Evolutionary conservation across 2,329 filamentous ascomycete genomes (phyloP), one percentile per base, ranked within the genome.

Genomic region (Akanthomyces lecanii): DNA sequence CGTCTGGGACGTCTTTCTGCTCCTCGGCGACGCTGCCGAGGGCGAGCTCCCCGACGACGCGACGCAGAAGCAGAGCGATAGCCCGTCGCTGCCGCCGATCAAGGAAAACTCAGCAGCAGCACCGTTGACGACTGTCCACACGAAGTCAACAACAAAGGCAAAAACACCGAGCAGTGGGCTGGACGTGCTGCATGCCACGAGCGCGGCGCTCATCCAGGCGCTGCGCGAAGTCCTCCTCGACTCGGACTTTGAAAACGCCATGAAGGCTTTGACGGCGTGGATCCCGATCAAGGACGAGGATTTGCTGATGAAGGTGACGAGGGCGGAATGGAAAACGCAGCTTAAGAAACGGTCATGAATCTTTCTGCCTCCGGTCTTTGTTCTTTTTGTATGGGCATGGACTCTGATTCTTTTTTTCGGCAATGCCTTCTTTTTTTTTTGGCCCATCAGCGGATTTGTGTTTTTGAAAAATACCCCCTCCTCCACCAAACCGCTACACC

Each of bases 1-100:
- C 55, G 90, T 99, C 18, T 99, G 95, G 95, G 95, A 99, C 72
- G 90, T 97, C 1, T 98, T 98, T 76, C 92, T 99, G 85, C 85
- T 99, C 16, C 85, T 98, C 14, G 95, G 94, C 53, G 91, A 94
- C 68, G 82, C 83, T 11, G 80, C 86, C n/a, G 79, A 82, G 2
- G 66, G 50, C n/a, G 68, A 72, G 30, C 57, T 65, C 16, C 61
- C 45, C 16, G 56, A 33, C 12, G 25, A 67, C 2, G 63, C 65
- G 42, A 23, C 51, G 33, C 57, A 42, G n/a, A 63, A 57, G 16
- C 33, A 25, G 23, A 51, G 45, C n/a, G 36, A 23, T 48, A 23
- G 63, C 53, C 12, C 56, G 18, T 16, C 50, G 16, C 65, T 45
- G 21, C 47, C 68, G 42, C 60, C 62, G 54, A 69, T 64, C 30